Evolutionary conservation across 2,329 filamentous ascomycete species (phyloP), one percentile per base, ranked within the genome.

Genomic region (Talaromyces sp.): DNA sequence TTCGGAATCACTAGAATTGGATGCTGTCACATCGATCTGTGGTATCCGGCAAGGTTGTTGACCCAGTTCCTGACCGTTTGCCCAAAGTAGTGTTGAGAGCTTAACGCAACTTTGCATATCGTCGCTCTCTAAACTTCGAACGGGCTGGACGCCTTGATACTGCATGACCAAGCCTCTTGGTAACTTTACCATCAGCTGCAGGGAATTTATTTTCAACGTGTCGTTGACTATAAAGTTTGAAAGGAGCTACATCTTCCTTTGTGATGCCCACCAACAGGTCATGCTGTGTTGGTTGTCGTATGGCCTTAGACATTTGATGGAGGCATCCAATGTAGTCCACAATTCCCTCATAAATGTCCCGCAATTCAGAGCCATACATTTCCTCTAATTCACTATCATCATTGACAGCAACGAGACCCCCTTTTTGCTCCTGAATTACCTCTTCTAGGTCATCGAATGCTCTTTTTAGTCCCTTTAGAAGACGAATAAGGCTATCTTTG

Each of bases 21-120:
- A 62, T 15, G 59, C 43, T n/a, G 29, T 36, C n/a, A 53, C 59
- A 6, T 62, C 45, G 17, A 62, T 60, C 58, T 6, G 38, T 47
- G 5, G 58, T 47, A 4, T 60, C 58, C 1, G 58, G 31, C 34
- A 47, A 34, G 25, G 29, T 47, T 3, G 38, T 60, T 38, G 58
- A 47, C n/a, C 17, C 38, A 22, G 31, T 38, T 58, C 36, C 53
- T 19, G 53, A 22, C 34, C 38, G 53, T 5, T 22, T 36, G 3
- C n/a, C n/a, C n/a, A 38, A 34, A 15, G n/a, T 10, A 13, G 2
- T 36, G 22, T 22, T 15, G 29, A 58, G 29, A 22, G 22, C 36
- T 60, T 45, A 29, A 27, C 38, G 17, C 58, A 45, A 3, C 27
- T 60, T 60, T 25, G 13, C 17, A 29, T 38, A 38, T 5, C 45